These are phyloP conservation scores for Teratosphaeria epicoccoides DNA, from an alignment of 2,329 filamentous ascomycete species.

Conservation along the genomic window DNA sequence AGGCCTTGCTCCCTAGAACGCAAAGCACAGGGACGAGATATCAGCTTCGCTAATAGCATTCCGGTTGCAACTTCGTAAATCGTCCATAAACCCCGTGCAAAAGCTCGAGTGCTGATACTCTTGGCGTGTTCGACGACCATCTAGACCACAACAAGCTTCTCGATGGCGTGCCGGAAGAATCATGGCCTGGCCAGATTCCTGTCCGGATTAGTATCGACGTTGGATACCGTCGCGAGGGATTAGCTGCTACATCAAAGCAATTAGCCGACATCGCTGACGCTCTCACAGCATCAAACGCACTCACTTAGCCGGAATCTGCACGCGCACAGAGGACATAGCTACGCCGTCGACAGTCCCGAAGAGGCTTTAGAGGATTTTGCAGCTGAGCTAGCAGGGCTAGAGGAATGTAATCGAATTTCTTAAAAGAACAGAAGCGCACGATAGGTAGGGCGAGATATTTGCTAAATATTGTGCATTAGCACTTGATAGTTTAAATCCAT, in stretches of 20 bases:
- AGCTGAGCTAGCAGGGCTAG: constrained; percentile 48
- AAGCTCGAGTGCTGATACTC: constrained; percentile 46
- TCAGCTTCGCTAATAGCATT: constrained; percentile 67
- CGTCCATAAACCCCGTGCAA: constrained; percentile 46
- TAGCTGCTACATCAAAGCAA: constrained; percentile 40
- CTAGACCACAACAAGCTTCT: constrained; percentile 47
- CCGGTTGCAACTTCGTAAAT: constrained; percentile 54
- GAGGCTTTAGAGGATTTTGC: constrained; percentile 51
- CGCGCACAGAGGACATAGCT: constrained; percentile 64
- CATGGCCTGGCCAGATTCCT: constrained; percentile 39
- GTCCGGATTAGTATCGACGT: constrained; percentile 68
- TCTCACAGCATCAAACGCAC: constrained; percentile 34
- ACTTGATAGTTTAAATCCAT: too few species aligned
- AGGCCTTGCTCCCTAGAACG: too few species aligned
- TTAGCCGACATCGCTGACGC: constrained; percentile 40
- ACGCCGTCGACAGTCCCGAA: constrained; percentile 43
- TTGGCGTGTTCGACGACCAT: constrained; percentile 63
- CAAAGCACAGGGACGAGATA: constrained; percentile 40
- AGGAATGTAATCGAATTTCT: constrained; percentile 28
- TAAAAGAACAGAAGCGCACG: too few species aligned
- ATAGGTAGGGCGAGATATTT: too few species aligned
- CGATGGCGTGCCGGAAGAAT: constrained; percentile 31
- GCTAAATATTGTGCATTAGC: too few species aligned
- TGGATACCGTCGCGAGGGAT: constrained; percentile 60
- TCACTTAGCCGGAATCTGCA: constrained; percentile 55